phyloP scores from a whole-genome alignment of 2,329 filamentous ascomycete genomes.

The Phoma sp. region DNA sequence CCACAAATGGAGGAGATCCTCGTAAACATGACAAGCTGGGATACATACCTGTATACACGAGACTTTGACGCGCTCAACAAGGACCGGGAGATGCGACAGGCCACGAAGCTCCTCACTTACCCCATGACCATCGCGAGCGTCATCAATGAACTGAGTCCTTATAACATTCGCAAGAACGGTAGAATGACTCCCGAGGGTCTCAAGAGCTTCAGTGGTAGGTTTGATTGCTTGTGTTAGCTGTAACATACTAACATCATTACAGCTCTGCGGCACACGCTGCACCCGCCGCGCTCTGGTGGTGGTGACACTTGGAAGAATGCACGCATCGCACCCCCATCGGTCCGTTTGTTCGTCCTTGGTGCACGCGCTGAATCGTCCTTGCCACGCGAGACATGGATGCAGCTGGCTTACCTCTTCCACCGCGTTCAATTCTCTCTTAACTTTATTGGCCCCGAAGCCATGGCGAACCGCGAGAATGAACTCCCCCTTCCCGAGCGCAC shows the following conservation, averaged over 20 bases:
- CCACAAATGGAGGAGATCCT: conserved; percentile 89
- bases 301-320: conserved; percentile 78
- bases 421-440: conserved; percentile 86
- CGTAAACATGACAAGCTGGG: conserved; percentile 98
- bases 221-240: neutral
- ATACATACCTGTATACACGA: conserved; percentile 92
- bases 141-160: conserved; percentile 92
- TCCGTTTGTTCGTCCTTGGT: conserved; percentile 90
- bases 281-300: conserved; percentile 81
- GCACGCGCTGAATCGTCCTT: conserved; percentile 97
- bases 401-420: conserved; percentile 95
- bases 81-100: conserved; percentile 89
- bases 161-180: conserved; percentile 76
- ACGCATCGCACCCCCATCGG: conserved; percentile 81
- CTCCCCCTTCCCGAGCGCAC: conserved; percentile 90
- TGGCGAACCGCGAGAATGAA: conserved; percentile 91
- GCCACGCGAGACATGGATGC: conserved; percentile 90
- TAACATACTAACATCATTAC: conserved; percentile 17
- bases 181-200: conserved; percentile 86
- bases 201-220: conserved; percentile 89
- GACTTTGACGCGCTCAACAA: conserved; percentile 91
- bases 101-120: conserved; percentile 91
- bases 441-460: conserved; percentile 94
- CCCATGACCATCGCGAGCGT: conserved; percentile 90
- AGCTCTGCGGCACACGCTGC: conserved; percentile 92